Conservation (phyloP, 2,329 filamentous ascomycete genomes). For the Stenocarpella maydis region DNA sequence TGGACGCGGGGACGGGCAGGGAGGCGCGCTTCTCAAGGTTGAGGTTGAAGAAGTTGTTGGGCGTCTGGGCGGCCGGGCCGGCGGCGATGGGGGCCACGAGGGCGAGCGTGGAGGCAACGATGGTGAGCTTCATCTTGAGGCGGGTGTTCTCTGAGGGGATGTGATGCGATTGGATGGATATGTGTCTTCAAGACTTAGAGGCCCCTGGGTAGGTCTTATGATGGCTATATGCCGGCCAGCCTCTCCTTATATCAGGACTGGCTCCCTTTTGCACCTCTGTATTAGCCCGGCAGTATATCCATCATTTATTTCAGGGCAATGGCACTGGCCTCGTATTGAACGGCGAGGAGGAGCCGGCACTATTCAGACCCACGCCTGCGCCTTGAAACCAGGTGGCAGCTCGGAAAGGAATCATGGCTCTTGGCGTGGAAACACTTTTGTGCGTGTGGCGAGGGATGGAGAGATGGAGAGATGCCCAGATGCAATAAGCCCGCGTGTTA, state of each 20-base stretch:
- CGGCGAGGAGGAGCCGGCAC: constrained; percentile 12
- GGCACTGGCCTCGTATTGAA: constrained; percentile 14
- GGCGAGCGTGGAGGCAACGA: constrained; percentile 13
- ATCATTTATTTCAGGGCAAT: constrained; percentile 25
- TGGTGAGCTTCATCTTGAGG: constrained; percentile 26
- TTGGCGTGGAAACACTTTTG: constrained; percentile 26
- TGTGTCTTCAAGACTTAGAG: constrained; percentile 16
- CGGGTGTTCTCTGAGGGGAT: background rate
- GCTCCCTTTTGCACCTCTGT: background rate
- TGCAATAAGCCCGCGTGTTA: background rate
- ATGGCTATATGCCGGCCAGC: background rate
- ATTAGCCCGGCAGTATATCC: background rate
- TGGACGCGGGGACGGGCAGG: background rate
- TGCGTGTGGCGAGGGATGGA: constrained; percentile 15
- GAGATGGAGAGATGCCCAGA: too few relatives aligned
- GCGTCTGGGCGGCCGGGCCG: constrained; percentile 19
- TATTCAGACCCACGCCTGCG: constrained; percentile 16
- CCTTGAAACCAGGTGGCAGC: constrained; percentile 20
- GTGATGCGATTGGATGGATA: constrained; percentile 9
- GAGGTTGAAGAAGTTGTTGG: constrained; percentile 21
- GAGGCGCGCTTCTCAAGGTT: background rate
- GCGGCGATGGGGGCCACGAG: constrained; percentile 19
- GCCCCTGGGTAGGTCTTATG: constrained; percentile 7
- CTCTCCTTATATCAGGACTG: constrained; percentile 9
- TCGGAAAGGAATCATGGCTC: constrained; percentile 6